Evolutionary conservation across 1,139 yeast species (phyloP), one percentile per base, ranked within the genome.

Genomic region (Scheffersomyces parashehatae): DNA sequence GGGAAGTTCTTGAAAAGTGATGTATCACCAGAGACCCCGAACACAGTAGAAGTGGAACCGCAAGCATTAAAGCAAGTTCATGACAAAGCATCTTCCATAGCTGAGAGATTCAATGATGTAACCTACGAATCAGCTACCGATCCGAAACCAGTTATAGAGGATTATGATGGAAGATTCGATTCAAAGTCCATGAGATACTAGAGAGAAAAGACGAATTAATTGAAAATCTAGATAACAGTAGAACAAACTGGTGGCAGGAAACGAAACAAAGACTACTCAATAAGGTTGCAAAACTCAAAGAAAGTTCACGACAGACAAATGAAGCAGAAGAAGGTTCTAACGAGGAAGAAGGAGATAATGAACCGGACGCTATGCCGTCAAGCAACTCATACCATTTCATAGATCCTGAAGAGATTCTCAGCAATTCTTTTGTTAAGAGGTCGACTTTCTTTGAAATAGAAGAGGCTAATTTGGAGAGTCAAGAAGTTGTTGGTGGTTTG

Each of bases 51-150:
- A 14, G 52, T 53, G 38, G 39, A 20, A 20, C 26, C 53, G 11
- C 64, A 58, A 44, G 64, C 60, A 5, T 39, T 62, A 6, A 47
- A 58, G 43, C 65, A 63, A 45, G 46, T 56, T 5, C 59, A 62
- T 41, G 62, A 59, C 40, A 54, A 51, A 29, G 35, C 56, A 13
- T 46, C 47, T 31, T 29, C 34, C 6, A 48, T 47, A 13, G 63
- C 59, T 10, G 54, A 55, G 15, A 49, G 47, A 36, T 46, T 60
- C 29, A 52, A 56, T 39, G 58, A 54, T 41, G 49, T 54, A 1
- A 52, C 59, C 1, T 56, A 54, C 41, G 60, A 58, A 13, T 41
- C 58, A 10, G 58, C 55, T 5, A 51, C 56, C 10, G 58, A 62
- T 28, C 64, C 65, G 0, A 58, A 59, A 29, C 44, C 48, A 12